phyloP scores from a whole-genome alignment of 306 rosid species.

The Quercus parvula region DNA sequence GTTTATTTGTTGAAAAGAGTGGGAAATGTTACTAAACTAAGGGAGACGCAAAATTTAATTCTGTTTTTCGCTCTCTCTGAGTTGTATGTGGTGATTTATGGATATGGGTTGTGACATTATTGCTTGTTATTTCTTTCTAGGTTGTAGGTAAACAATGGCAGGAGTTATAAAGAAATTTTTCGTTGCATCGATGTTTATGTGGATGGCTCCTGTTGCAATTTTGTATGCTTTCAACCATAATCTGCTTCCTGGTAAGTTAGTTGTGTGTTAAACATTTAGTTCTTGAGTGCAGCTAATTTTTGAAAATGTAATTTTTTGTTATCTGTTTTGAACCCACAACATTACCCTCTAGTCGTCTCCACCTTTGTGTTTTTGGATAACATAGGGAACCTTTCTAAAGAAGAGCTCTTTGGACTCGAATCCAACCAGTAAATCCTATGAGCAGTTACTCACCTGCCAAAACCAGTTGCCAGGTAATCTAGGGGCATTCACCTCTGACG shows the following conservation, averaged over 20 bases:
- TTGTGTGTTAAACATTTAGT: background rate
- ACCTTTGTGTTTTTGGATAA: too few relatives aligned
- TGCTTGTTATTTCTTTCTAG: slow-evolving; percentile 15
- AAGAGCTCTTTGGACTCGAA: too few relatives aligned
- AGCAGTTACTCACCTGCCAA: too few relatives aligned
- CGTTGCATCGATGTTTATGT: slow-evolving; percentile 70
- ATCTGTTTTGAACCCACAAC: background rate
- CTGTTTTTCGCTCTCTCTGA: background rate
- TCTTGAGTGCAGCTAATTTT: background rate
- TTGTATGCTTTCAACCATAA: slow-evolving; percentile 69
- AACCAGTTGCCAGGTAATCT: too few relatives aligned
- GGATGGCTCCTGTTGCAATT: slow-evolving; percentile 68
- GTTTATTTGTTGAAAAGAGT: background rate
- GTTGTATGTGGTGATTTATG: background rate
- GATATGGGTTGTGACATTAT: background rate
- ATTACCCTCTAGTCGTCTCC: too few relatives aligned
- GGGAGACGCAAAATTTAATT: background rate
- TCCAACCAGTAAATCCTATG: too few relatives aligned
- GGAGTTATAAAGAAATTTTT: slow-evolving; percentile 64
- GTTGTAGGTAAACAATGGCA: slow-evolving; percentile 43
- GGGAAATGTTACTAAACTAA: background rate
- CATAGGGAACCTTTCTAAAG: too few relatives aligned
- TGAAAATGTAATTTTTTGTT: background rate
- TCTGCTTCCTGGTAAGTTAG: slow-evolving; percentile 67
- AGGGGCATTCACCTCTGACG: too few relatives aligned